Percentiles rank a stretch among this genome's conserved stretches.
phyloP scores from a whole-genome alignment of 805 yeast species.

The Ogataea pignaliae region DNA sequence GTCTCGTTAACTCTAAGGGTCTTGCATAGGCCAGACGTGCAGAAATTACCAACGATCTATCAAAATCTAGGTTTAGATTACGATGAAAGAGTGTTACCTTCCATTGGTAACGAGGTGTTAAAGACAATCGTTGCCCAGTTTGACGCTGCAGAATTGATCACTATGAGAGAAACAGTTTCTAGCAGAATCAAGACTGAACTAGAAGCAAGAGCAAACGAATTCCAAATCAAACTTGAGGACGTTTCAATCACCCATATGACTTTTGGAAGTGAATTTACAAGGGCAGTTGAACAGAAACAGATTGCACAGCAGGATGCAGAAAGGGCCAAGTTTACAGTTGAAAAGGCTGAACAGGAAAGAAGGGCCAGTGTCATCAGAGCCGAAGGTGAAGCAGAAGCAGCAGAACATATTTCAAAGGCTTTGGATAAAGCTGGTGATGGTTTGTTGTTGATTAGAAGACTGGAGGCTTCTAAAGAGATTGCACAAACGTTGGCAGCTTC shows the following conservation, averaged over 20 bases:
- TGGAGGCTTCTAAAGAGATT: slow-evolving; percentile 95
- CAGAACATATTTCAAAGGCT: slow-evolving; percentile 91
- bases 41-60: slow-evolving; percentile 76
- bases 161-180: slow-evolving; percentile 94
- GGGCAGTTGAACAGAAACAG: slow-evolving; percentile 97
- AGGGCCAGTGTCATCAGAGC: slow-evolving; percentile 94
- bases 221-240: slow-evolving; percentile 88
- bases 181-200: slow-evolving; percentile 85
- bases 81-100: slow-evolving; percentile 94
- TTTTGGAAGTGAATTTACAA: slow-evolving; percentile 93
- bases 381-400: slow-evolving; percentile 99
- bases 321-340: slow-evolving; percentile 89
- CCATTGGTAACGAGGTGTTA: slow-evolving; percentile 94
- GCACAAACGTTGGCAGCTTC: slow-evolving; percentile 82
- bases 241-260: slow-evolving; percentile 98
- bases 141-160: slow-evolving; percentile 96
- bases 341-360: slow-evolving; percentile 95
- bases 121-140: slow-evolving; percentile 97
- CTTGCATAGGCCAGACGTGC: slow-evolving; percentile 88
- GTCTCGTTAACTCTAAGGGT: slow-evolving; percentile 91
- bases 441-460: slow-evolving; percentile 83
- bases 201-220: slow-evolving; percentile 77
- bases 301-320: slow-evolving; percentile 99
- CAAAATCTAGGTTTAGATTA: slow-evolving; percentile 91
- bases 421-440: slow-evolving; percentile 95